Base-by-base conservation (phyloP, 2,329 filamentous ascomycete species). In the Cordyceps cicadae region DNA sequence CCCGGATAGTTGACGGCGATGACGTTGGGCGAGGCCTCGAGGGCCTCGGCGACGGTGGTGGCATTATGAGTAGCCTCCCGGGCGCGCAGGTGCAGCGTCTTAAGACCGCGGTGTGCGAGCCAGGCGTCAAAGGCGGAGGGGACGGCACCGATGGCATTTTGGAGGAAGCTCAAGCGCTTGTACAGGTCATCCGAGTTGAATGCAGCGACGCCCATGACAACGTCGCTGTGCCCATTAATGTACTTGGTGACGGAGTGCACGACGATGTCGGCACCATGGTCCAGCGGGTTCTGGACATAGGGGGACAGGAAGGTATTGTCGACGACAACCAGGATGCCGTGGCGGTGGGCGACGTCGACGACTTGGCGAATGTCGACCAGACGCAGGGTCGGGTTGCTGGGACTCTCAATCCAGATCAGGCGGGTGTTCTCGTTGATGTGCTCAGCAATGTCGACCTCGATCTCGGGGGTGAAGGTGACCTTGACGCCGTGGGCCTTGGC, bases 161-260 rank as follows among this genome's bases (percentile, higher is more conserved):
- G 94, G 45, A 99, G 83, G 81, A 97, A 99, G 56, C 85, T 80
- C 24, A 99, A 84, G 48, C 90, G 86, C 64, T 87, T 79, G 71
- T 87, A 86, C 67, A 99, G 81, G 19, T 85, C 82, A 61, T 91
- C 86, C 34, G 88, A 89, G 82, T 97, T 97, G 83, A 96, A 95
- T 55, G 94, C 94, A 52, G 92, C 93, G 34, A 94, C 89, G 66
- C 94, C 94, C 94, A 99, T 99, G 69, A 97, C 87, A 9, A 99
- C 94, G 74, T 99, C 94, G 72, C 86, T 84, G 79, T 99, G 94
- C 55, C 94, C 94, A 74, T 97, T 97, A 79, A 99, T 97, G 78
- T 97, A 99, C 79, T 99, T 99, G 50, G 94, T 99, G 60, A 99
- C 94, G 60, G 87, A 92, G 81, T 97, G 93, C 49, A 97, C 89